Percentiles rank a stretch among this genome's conserved stretches.
Conservation (phyloP, 2,329 filamentous ascomycete species). For the Cordyceps farinosa region DNA sequence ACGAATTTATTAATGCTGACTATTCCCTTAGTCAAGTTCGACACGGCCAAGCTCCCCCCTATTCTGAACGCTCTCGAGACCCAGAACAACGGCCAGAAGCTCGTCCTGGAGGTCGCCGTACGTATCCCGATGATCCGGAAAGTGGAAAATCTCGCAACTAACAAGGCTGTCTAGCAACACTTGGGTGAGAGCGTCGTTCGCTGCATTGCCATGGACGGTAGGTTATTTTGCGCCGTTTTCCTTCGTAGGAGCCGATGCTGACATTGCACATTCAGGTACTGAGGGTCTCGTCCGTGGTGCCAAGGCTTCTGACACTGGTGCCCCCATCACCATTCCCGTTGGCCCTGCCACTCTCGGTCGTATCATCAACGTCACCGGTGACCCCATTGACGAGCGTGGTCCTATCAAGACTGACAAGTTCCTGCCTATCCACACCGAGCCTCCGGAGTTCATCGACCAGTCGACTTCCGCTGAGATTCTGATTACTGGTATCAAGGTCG, state of each 20-base stretch:
- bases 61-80: conserved; percentile 98
- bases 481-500: conserved; percentile 99
- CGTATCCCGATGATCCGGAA: conserved; percentile 27
- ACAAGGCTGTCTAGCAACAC: conserved; percentile 74
- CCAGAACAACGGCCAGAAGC: conserved; percentile 87
- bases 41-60: conserved; percentile 83
- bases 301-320: conserved; percentile 81
- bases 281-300: conserved; percentile 97
- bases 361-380: conserved; percentile 99
- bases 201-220: conserved; percentile 99
- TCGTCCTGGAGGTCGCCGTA: conserved; percentile 96
- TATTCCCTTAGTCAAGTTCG: conserved; percentile 80
- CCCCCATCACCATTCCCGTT: conserved; percentile 95
- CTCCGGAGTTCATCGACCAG: conserved; percentile 90
- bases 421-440: conserved; percentile 89
- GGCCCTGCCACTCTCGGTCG: conserved; percentile 90
- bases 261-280: conserved; percentile 63
- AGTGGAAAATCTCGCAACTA: conserved; percentile 27
- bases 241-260: neutral
- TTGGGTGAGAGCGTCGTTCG: conserved; percentile 98
- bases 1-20: conserved; percentile 27
- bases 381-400: conserved; percentile 98
- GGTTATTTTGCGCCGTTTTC: conserved; percentile 34
- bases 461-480: conserved; percentile 95
- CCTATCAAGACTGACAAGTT: conserved; percentile 91